Evolutionary conservation across 257 asterid genomes (phyloP).

Genomic region (Handroanthus guayacan): DNA sequence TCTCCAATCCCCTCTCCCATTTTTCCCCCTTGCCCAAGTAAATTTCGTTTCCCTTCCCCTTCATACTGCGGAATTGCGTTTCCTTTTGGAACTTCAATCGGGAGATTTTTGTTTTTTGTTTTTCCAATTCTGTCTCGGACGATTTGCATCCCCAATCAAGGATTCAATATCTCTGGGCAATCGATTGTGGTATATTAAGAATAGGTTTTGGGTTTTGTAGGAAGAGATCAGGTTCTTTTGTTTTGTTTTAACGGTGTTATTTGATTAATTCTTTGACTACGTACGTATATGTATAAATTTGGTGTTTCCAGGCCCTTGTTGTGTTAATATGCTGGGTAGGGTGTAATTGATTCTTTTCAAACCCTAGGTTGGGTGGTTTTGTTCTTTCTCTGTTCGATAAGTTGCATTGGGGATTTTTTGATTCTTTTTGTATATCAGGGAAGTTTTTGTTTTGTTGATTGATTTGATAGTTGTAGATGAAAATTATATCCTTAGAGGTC

Average conservation of each 20-base stretch:
- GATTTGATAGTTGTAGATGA: conserved; percentile 26
- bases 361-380: conserved; percentile 7
- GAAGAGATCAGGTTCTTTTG: conserved; percentile 16
- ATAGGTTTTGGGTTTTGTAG: conserved; percentile 32
- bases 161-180: conserved; percentile 30
- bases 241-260: neutral
- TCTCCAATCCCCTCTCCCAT: neutral
- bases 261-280: neutral
- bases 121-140: neutral
- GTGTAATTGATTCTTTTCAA: neutral
- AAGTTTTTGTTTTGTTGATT: neutral
- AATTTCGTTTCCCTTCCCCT: conserved; percentile 26
- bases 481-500: conserved; percentile 33
- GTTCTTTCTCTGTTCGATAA: neutral
- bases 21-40: neutral
- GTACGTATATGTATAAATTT: neutral
- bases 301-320: neutral
- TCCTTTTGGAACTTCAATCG: conserved; percentile 9
- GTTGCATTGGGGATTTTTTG: conserved; percentile 23
- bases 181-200: conserved; percentile 27
- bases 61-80: conserved; percentile 43
- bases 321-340: neutral
- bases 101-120: neutral
- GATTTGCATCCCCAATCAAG: neutral
- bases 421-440: conserved; percentile 16